Evolutionary conservation across 2,329 filamentous ascomycete species (phyloP).

Genomic region (Chaetomium sp.): DNA sequence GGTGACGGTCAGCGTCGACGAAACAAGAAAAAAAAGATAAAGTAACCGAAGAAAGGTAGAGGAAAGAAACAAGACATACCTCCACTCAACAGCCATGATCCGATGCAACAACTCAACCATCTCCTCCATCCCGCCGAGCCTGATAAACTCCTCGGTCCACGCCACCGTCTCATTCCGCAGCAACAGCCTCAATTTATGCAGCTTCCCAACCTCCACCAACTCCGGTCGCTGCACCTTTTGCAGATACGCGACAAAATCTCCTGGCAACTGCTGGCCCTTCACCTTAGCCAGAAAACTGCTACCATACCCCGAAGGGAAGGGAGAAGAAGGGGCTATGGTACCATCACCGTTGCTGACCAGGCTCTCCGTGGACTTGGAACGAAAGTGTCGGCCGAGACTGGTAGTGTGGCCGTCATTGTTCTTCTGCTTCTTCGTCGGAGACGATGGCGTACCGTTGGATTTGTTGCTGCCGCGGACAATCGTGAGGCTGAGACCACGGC

Average conservation of each 20-base stretch:
- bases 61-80: slow-evolving; percentile 45
- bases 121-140: slow-evolving; percentile 85
- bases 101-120: slow-evolving; percentile 79
- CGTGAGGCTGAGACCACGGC: slow-evolving; percentile 72
- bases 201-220: slow-evolving; percentile 82
- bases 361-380: slow-evolving; percentile 68
- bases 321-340: slow-evolving; percentile 37
- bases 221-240: slow-evolving; percentile 75
- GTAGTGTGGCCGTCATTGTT: slow-evolving; percentile 36
- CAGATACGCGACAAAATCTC: slow-evolving; percentile 82
- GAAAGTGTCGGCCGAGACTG: slow-evolving; percentile 56
- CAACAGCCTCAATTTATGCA: slow-evolving; percentile 86
- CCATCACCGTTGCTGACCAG: slow-evolving; percentile 45
- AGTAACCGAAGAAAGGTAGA: not conserved
- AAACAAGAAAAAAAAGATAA: not conserved
- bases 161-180: slow-evolving; percentile 90
- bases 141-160: slow-evolving; percentile 91
- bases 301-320: slow-evolving; percentile 31
- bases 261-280: slow-evolving; percentile 66
- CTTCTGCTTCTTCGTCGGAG: slow-evolving; percentile 64
- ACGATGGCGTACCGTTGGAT: slow-evolving; percentile 44
- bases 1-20: slow-evolving; percentile 5
- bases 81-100: slow-evolving; percentile 96
- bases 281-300: slow-evolving; percentile 57
- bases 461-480: slow-evolving; percentile 56